Conservation (phyloP, 768 basidiomycete species). For the Leccinum truebloodii region DNA sequence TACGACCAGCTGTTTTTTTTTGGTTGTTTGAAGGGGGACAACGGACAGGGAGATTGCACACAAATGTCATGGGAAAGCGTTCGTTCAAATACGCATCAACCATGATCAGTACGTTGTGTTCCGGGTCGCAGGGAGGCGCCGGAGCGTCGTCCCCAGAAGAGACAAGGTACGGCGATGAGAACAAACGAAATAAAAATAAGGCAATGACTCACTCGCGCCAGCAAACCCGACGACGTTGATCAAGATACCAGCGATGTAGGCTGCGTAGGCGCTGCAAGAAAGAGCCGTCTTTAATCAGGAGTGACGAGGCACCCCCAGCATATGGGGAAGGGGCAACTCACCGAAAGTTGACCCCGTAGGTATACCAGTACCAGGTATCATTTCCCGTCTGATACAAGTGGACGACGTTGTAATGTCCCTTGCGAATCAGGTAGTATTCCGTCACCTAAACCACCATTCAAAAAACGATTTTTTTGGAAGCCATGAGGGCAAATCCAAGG, state of each 20-base stretch:
- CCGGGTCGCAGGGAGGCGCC: not conserved
- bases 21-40: not conserved
- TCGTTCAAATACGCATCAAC: not conserved
- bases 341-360: slow-evolving; percentile 71
- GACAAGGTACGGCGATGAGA: not conserved
- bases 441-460: slow-evolving; percentile 49
- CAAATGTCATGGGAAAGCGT: not conserved
- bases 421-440: slow-evolving; percentile 75
- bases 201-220: slow-evolving; percentile 56
- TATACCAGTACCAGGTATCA: slow-evolving; percentile 76
- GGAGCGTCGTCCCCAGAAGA: slow-evolving; percentile 1
- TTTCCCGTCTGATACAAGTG: slow-evolving; percentile 64
- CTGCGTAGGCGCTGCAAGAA: slow-evolving; percentile 54
- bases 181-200: not conserved
- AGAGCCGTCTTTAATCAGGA: slow-evolving; percentile 1
- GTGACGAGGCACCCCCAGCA: not conserved
- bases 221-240: slow-evolving; percentile 85
- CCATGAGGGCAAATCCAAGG: not conserved
- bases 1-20: slow-evolving; percentile 46
- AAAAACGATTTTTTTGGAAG: not conserved
- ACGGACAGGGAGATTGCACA: not conserved
- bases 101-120: not conserved
- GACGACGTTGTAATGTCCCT: slow-evolving; percentile 66
- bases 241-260: slow-evolving; percentile 72
- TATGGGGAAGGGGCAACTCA: slow-evolving; percentile 23